Evolutionary conservation across 805 yeast species (phyloP), one percentile per base, ranked within the genome.

Genomic region (Metschnikowia cubensis): DNA sequence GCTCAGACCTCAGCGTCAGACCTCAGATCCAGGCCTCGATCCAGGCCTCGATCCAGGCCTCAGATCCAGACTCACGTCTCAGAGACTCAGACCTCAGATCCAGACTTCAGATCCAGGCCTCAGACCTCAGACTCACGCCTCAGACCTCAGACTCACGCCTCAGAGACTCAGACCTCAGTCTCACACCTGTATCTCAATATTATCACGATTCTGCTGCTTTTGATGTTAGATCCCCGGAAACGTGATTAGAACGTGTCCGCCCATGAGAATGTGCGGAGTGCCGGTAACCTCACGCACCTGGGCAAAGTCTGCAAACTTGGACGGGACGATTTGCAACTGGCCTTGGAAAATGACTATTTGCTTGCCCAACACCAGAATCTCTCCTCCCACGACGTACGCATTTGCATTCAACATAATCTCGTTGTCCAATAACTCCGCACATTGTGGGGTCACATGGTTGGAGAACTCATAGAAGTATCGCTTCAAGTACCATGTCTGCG

Each of bases 401-500:
- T 69, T 60, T 1, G 74, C 56, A 54, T 71, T 64, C 18, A 55
- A 45, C 66, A 56, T 42, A 18, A 50, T 51, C 8, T 65, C 48
- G 34, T 53, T 48, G 20, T 62, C 56, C 39, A 63, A 59, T 15
- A 53, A 50, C 3, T 64, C 61, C 14, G 62, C 59, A 15, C 68
- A 54, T 2, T 58, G 59, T 35, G 64, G 63, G 22, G 62, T 52
- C 11, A 67, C 50, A 50, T 40, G 36, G 21, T 54, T 53, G 25
- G 57, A 35, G 17, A 57, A 49, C 31, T 71, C 73, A 49, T 61
- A 66, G 53, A 60, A 65, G 56, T 66, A 72, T 42, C 66, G 61
- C 45, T 64, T 54, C 55, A 70, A 73, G 47, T 65, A 63, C 77
- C 77, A 73, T 5, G 70, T 68, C 52, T 71, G 75, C 3, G 77